phyloP scores from a whole-genome alignment of 805 yeast genomes.

The Ogataea parapolymorpha region DNA sequence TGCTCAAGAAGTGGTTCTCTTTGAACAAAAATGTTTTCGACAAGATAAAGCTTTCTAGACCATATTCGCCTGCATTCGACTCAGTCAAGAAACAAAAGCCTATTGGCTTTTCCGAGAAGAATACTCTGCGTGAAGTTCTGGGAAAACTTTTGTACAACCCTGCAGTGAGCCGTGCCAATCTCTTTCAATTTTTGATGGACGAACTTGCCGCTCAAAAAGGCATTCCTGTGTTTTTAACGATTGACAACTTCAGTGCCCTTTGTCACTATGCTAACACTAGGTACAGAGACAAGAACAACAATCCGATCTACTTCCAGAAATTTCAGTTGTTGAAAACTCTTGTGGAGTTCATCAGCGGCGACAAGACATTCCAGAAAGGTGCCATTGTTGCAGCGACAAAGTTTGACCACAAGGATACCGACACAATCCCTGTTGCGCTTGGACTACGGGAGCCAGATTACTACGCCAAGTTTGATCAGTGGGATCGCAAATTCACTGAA shows the following conservation, averaged over 20 bases:
- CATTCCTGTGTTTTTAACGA: constrained; percentile 61
- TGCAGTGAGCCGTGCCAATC: constrained; percentile 35
- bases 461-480: constrained; percentile 47
- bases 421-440: constrained; percentile 60
- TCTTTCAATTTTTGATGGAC: constrained; percentile 51
- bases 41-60: constrained; percentile 25
- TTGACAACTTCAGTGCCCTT: constrained; percentile 72
- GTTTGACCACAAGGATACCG: constrained; percentile 47
- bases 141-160: constrained; percentile 16
- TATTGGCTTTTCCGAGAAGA: constrained; percentile 13
- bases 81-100: constrained; percentile 14
- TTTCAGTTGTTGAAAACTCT: constrained; percentile 63
- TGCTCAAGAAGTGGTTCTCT: constrained; percentile 49
- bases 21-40: constrained; percentile 43
- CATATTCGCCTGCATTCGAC: constrained; percentile 21
- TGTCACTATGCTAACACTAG: constrained; percentile 51
- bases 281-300: constrained; percentile 57
- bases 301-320: constrained; percentile 53
- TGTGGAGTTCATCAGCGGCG: constrained; percentile 53
- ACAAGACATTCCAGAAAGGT: constrained; percentile 51
- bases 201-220: constrained; percentile 51
- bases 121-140: constrained; percentile 45
- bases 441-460: constrained; percentile 46
- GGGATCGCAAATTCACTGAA: constrained; percentile 55
- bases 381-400: constrained; percentile 64